phyloP scores from a whole-genome alignment of 2,329 filamentous ascomycete species.

The Domatiomyces globalis region DNA sequence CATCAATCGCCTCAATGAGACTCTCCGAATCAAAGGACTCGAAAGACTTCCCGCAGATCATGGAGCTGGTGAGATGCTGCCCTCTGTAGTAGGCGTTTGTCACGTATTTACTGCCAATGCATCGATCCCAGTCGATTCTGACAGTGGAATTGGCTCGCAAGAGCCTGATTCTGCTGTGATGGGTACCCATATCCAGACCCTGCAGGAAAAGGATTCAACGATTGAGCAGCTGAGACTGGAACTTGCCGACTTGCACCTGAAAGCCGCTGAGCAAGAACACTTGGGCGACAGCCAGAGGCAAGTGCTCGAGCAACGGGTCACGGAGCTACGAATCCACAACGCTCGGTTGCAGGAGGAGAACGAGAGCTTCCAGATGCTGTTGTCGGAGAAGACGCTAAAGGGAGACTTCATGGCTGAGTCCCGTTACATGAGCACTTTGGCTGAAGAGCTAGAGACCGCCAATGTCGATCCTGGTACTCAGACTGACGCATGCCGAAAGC shows the following conservation, averaged over 20 bases:
- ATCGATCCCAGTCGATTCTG: not conserved
- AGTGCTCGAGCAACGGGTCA: constrained; percentile 76
- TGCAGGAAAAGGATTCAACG: constrained; percentile 90
- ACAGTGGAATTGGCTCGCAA: not conserved
- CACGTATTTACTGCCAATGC: not conserved
- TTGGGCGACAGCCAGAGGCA: constrained; percentile 74
- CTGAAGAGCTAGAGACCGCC: constrained; percentile 69
- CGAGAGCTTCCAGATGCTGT: constrained; percentile 88
- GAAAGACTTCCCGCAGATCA: constrained; percentile 19
- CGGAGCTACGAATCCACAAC: constrained; percentile 91
- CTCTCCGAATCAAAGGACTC: constrained; percentile 58
- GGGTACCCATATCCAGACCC: constrained; percentile 36
- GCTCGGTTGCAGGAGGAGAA: constrained; percentile 96
- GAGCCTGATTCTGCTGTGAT: not conserved
- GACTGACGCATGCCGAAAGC: constrained; percentile 46
- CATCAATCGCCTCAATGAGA: constrained; percentile 85
- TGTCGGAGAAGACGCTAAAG: constrained; percentile 89
- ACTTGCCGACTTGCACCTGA: constrained; percentile 88
- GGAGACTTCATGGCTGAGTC: constrained; percentile 64
- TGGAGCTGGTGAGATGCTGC: not conserved
- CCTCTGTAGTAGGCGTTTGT: not conserved
- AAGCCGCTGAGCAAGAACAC: constrained; percentile 86
- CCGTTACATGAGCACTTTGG: constrained; percentile 47
- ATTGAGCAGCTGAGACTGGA: constrained; percentile 88
- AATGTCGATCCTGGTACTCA: constrained; percentile 49